Evolutionary conservation across 2,329 filamentous ascomycete genomes (phyloP), one percentile per base, ranked within the genome.

Genomic region (Grosmannia serpens): DNA sequence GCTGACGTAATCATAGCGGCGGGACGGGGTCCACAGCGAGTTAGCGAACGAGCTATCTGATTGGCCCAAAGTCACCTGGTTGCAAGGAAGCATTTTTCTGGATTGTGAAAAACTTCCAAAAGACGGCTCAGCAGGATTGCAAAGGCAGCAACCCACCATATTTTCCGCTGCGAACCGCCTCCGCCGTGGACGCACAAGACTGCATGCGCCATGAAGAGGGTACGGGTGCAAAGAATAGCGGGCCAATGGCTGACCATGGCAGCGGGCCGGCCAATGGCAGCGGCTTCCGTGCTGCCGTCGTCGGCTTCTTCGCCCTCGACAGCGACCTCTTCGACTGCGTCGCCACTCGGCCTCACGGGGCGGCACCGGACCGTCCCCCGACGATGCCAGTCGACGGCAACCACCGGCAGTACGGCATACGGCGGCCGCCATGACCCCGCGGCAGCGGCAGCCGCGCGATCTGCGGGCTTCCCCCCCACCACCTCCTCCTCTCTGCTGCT

Each of bases 211-310:
- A 84, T 85, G 81, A 83, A 83, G 76, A 80, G 80, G 73, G 74
- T 85, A 78, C 76, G 79, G 66, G 68, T 83, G 67, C 77, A 80
- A 65, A 75, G 77, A 75, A 80, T 81, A 75, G 78, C 81, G 68
- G 75, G 76, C 69, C 83, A 82, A 75, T 74, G 81, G 74, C 77
- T 84, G 69, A 75, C 59, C 22, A 44, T 61, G 38, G 44, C 56
- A 15, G 50, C 69, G 74, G 75, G 70, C 64, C 70, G 70, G 63
- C 71, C 77, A 67, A 75, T 72, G 67, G 63, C 68, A 57, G 62
- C 52, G 41, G 38, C n/a, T 9, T 49, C 56, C 8, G 51, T n/a
- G 15, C 44, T 54, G 22, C 24, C 53, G 52, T 51, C 57, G 35
- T 7, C 57, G 50, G 59, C 60, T 56, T 50, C 29, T 24, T 22